Conservation (phyloP, 441 rosid species). For the Isatis lusitanica region DNA sequence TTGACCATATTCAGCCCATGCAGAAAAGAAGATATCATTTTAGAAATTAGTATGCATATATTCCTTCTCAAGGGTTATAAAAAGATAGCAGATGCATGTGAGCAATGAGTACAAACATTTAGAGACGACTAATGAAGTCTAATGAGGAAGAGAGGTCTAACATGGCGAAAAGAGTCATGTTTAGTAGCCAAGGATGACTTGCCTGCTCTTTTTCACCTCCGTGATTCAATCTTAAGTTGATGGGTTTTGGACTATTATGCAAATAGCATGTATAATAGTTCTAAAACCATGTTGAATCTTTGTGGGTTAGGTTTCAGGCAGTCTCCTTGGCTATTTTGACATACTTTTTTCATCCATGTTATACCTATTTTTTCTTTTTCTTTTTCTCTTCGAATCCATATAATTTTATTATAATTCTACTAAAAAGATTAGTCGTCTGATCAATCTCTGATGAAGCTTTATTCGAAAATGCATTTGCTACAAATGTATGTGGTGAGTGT, state of each 20-base stretch:
- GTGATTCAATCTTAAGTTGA: constrained; percentile 19
- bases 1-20: constrained; percentile 33
- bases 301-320: constrained; percentile 35
- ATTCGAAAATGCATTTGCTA: neutral
- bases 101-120: neutral
- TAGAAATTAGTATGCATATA: constrained; percentile 25
- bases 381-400: neutral
- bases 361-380: constrained; percentile 4
- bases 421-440: neutral
- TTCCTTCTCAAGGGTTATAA: constrained; percentile 30
- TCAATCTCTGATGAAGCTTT: neutral
- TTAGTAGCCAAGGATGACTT: constrained; percentile 42
- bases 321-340: constrained; percentile 41
- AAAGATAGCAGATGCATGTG: constrained; percentile 16
- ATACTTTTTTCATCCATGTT: constrained; percentile 27
- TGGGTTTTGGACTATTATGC: constrained; percentile 5
- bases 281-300: constrained; percentile 20
- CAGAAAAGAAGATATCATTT: constrained; percentile 8
- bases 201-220: constrained; percentile 36
- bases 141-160: constrained; percentile 28
- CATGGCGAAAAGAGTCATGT: constrained; percentile 31
- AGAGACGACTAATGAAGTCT: constrained; percentile 17
- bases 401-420: neutral
- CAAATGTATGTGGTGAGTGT: neutral
- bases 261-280: constrained; percentile 1